These are phyloP conservation scores for Tausonia pullulans DNA, from an alignment of 1,284 basidiomycete species.

Conservation along the genomic window DNA sequence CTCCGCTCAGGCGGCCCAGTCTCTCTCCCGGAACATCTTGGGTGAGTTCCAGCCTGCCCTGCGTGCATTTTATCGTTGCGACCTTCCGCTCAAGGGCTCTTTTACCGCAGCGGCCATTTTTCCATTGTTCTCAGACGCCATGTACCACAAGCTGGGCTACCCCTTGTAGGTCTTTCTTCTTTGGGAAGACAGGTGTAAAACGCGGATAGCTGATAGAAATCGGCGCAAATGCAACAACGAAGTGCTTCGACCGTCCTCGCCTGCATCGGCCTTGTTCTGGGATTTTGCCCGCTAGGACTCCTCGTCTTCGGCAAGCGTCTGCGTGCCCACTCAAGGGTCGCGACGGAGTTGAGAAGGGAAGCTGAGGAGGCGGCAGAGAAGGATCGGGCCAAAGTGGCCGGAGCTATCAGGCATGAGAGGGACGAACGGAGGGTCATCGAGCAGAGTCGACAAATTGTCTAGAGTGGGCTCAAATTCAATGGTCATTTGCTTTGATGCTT, in stretches of 20 bases:
- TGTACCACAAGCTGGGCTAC: constrained; percentile 30
- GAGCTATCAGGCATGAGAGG: no score
- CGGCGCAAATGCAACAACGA: neutral
- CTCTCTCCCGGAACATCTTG: constrained; percentile 30
- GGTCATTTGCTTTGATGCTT: no score
- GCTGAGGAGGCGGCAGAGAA: no score
- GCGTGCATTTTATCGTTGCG: constrained; percentile 27
- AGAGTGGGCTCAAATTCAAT: no score
- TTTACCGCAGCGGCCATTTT: neutral
- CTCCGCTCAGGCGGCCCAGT: constrained; percentile 34
- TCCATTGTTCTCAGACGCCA: constrained; percentile 3
- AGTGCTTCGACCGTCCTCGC: constrained; percentile 31
- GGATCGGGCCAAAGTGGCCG: no score
- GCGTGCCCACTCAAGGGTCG: constrained; percentile 22
- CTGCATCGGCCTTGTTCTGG: constrained; percentile 26
- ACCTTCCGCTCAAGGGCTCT: neutral
- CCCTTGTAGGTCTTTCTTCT: constrained; percentile 15
- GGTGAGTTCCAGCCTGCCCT: constrained; percentile 27
- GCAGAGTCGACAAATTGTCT: no score
- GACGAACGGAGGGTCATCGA: no score
- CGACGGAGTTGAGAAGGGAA: neutral
- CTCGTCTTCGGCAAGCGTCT: constrained; percentile 30
- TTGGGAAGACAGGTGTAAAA: neutral
- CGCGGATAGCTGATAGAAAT: neutral
- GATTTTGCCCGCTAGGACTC: constrained; percentile 28